phyloP scores from a whole-genome alignment of 2,329 filamentous ascomycete genomes.

The Diaporthe nobilis region DNA sequence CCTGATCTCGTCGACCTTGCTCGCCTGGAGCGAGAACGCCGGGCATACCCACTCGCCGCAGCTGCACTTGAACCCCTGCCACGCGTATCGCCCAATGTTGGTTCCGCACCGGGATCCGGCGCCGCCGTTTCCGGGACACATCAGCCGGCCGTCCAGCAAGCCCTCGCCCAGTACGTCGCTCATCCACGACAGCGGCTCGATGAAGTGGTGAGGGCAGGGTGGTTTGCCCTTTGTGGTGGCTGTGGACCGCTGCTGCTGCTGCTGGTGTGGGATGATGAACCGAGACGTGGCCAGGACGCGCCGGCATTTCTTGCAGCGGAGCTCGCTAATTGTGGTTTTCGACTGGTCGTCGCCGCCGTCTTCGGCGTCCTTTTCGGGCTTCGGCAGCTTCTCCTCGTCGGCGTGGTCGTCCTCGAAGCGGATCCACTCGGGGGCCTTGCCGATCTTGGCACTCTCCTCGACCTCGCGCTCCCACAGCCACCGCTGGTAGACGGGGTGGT shows the following conservation, averaged over 20 bases:
- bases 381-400: constrained; percentile 61
- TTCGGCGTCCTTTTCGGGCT: constrained; percentile 39
- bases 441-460: constrained; percentile 74
- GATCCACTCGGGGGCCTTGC: constrained; percentile 85
- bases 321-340: constrained; percentile 57
- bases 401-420: constrained; percentile 81
- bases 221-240: constrained; percentile 31
- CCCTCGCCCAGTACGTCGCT: constrained; percentile 84
- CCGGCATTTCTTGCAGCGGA: constrained; percentile 94
- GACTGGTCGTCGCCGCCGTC: constrained; percentile 35
- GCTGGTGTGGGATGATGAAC: constrained; percentile 77
- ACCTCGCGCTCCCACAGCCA: constrained; percentile 71
- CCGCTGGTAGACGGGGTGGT: constrained; percentile 83
- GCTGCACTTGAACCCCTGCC: constrained; percentile 94
- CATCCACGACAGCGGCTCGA: constrained; percentile 98
- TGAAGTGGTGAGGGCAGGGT: constrained; percentile 86
- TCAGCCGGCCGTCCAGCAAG: constrained; percentile 84
- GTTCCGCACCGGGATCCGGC: constrained; percentile 75
- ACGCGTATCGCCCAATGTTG: constrained; percentile 92
- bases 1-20: constrained; percentile 80
- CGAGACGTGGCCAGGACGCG: constrained; percentile 67
- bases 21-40: constrained; percentile 87
- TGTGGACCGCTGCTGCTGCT: constrained; percentile 21
- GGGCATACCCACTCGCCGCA: constrained; percentile 93
- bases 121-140: constrained; percentile 75